phyloP scores from a whole-genome alignment of 2,329 filamentous ascomycete genomes.

The Aspergillus vadensis region DNA sequence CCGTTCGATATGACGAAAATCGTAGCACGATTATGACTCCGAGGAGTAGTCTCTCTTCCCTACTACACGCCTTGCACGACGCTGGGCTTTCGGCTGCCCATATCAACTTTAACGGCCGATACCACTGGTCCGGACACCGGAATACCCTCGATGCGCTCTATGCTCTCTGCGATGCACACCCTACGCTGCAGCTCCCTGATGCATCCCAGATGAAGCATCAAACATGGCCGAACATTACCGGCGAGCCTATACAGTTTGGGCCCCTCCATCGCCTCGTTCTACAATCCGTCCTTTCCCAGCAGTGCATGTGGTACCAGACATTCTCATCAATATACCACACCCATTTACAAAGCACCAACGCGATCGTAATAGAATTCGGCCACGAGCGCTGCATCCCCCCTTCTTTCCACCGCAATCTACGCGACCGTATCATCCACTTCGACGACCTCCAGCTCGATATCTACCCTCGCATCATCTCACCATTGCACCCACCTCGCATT shows the following conservation, averaged over 20 bases:
- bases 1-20: slow-evolving; percentile 20
- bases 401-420: slow-evolving; percentile 12
- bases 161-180: slow-evolving; percentile 12
- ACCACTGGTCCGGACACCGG: slow-evolving; percentile 21
- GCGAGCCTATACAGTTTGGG: neutral
- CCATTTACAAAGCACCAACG: slow-evolving; percentile 3
- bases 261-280: slow-evolving; percentile 16
- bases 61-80: slow-evolving; percentile 15
- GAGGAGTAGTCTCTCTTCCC: neutral
- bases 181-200: slow-evolving; percentile 16
- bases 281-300: slow-evolving; percentile 13
- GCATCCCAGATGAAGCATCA: slow-evolving; percentile 5
- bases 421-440: slow-evolving; percentile 17
- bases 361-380: slow-evolving; percentile 21
- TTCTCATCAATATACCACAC: slow-evolving; percentile 13
- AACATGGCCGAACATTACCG: slow-evolving; percentile 8
- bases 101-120: slow-evolving; percentile 23
- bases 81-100: slow-evolving; percentile 16
- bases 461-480: slow-evolving; percentile 1
- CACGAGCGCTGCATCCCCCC: slow-evolving; percentile 23
- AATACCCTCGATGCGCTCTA: slow-evolving; percentile 6
- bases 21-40: slow-evolving; percentile 22
- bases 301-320: slow-evolving; percentile 19
- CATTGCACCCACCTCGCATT: neutral
- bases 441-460: slow-evolving; percentile 14